These are phyloP conservation scores for Chlorella sp. DNA, from an alignment of 139 green algal species.

Conservation along the genomic window DNA sequence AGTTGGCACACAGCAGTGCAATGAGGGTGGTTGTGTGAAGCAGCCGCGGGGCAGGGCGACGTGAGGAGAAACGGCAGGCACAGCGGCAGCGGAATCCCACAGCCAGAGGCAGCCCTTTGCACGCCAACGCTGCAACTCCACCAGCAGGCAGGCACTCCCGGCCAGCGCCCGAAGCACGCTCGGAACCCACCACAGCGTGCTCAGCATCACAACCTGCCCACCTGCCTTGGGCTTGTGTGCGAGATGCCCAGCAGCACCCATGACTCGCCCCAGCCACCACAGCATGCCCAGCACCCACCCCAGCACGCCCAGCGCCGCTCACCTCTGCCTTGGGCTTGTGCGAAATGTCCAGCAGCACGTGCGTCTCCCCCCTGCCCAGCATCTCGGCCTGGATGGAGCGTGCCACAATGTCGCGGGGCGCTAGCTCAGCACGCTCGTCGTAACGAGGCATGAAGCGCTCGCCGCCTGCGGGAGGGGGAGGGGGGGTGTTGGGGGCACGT, in stretches of 20 bases:
- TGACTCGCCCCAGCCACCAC: neutral
- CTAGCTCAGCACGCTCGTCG: slow-evolving; percentile 92
- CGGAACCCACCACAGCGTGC: no score
- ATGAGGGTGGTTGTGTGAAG: neutral
- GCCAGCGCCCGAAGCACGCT: no score
- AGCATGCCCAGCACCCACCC: no score
- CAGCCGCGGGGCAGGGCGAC: no score
- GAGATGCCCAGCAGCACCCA: slow-evolving; percentile 1
- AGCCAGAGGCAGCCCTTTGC: no score
- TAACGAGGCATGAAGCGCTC: slow-evolving; percentile 97
- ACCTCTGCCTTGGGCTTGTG: slow-evolving; percentile 76
- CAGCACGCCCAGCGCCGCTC: neutral
- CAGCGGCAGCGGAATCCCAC: no score
- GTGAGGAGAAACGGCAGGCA: no score
- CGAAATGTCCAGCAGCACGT: slow-evolving; percentile 95
- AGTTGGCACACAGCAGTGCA: neutral
- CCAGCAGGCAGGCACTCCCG: no score
- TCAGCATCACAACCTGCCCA: no score
- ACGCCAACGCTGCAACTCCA: no score
- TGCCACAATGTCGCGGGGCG: slow-evolving; percentile 95
- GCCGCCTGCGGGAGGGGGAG: slow-evolving; percentile 48
- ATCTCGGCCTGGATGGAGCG: slow-evolving; percentile 89
- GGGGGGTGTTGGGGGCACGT: neutral
- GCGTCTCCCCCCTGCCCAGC: slow-evolving; percentile 60
- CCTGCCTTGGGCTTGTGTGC: no score